Percentiles rank a stretch among this genome's conserved stretches.
Conservation (phyloP, 1,139 yeast genomes). For the Suhomyces chickasaworum region DNA sequence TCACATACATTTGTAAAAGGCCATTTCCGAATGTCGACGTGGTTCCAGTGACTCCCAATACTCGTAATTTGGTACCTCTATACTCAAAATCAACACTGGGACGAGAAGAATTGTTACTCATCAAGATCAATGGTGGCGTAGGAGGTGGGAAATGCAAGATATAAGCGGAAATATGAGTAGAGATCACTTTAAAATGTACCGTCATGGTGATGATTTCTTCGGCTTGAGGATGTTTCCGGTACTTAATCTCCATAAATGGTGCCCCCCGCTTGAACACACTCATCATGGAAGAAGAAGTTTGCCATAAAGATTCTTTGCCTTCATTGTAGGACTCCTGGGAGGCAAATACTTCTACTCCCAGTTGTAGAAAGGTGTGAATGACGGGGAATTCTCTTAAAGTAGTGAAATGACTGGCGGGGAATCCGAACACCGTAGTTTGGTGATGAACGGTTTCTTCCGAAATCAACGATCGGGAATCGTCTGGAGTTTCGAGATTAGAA, state of each 20-base stretch:
- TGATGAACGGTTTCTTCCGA: constrained; percentile 36
- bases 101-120: constrained; percentile 36
- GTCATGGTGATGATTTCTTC: constrained; percentile 11
- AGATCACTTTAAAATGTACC: constrained; percentile 36
- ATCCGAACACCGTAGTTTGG: constrained; percentile 26
- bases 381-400: constrained; percentile 19
- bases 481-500: neutral
- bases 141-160: constrained; percentile 28
- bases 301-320: constrained; percentile 17
- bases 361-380: constrained; percentile 21
- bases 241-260: constrained; percentile 35
- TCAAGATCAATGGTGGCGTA: constrained; percentile 23
- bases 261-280: constrained; percentile 36
- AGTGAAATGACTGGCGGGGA: constrained; percentile 23
- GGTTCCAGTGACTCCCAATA: constrained; percentile 40
- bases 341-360: constrained; percentile 31
- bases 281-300: constrained; percentile 31
- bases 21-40: constrained; percentile 44
- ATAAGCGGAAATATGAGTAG: constrained; percentile 39
- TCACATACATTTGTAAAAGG: constrained; percentile 29
- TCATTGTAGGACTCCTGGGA: constrained; percentile 23
- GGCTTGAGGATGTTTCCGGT: constrained; percentile 20
- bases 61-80: constrained; percentile 33
- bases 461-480: constrained; percentile 11
- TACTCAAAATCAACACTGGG: constrained; percentile 40